These are phyloP conservation scores for Galerina marginata DNA, from an alignment of 768 basidiomycete genomes.

Conservation along the genomic window DNA sequence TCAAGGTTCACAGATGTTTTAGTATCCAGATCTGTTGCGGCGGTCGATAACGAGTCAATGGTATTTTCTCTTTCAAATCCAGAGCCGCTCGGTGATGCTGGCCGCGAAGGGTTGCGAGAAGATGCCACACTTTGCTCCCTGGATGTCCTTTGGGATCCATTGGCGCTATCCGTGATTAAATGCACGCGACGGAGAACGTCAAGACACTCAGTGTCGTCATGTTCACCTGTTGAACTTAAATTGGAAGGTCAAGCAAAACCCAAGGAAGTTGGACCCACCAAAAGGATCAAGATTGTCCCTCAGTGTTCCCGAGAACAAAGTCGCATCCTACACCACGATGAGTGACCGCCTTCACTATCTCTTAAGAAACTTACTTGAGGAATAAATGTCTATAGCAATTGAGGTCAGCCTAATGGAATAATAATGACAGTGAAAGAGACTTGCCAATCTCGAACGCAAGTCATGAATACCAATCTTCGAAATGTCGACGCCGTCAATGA, in stretches of 20 bases:
- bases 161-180: conserved; percentile 62
- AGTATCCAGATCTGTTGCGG: conserved; percentile 59
- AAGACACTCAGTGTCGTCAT: conserved; percentile 78
- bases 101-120: conserved; percentile 51
- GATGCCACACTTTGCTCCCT: conserved; percentile 47
- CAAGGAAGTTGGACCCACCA: conserved; percentile 36
- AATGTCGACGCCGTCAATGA: conserved; percentile 90
- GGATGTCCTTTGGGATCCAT: conserved; percentile 47
- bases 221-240: conserved; percentile 54
- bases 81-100: conserved; percentile 44
- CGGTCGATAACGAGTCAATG: conserved; percentile 45
- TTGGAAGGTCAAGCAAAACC: background rate
- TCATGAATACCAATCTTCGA: conserved; percentile 85
- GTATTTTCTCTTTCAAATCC: conserved; percentile 17
- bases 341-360: background rate
- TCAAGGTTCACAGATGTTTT: conserved; percentile 70
- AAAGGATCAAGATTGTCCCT: conserved; percentile 81
- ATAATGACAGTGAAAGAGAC: conserved; percentile 25
- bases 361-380: conserved; percentile 52
- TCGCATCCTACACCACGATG: conserved; percentile 54
- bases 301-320: conserved; percentile 81
- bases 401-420: conserved; percentile 6
- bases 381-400: conserved; percentile 68
- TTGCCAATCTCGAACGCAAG: conserved; percentile 73
- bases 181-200: conserved; percentile 86